Evolutionary conservation across 306 rosid species (phyloP).

Genomic region (Senna siamea): DNA sequence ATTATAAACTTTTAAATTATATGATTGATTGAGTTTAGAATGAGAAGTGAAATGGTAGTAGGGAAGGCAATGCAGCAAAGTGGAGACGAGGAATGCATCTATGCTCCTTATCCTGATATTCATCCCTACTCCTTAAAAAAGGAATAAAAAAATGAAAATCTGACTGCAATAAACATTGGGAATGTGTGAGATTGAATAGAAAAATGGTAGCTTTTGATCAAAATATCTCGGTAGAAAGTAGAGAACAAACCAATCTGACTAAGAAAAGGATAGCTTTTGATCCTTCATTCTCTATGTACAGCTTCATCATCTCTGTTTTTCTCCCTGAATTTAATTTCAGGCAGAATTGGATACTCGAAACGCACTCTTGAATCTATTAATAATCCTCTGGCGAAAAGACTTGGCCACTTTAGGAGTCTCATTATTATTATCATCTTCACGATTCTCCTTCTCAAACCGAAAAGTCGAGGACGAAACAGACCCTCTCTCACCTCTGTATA

Average conservation of each 20-base stretch:
- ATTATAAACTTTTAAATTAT: too few relatives aligned
- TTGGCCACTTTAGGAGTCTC: slow-evolving; percentile 33
- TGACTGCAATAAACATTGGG: background rate
- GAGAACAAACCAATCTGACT: background rate
- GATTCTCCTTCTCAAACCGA: slow-evolving; percentile 18
- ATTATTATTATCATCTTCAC: too few relatives aligned
- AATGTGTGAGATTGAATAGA: background rate
- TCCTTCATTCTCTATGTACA: background rate
- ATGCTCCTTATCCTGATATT: too few relatives aligned
- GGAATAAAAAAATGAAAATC: background rate
- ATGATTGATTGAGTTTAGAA: too few relatives aligned
- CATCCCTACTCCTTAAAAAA: too few relatives aligned
- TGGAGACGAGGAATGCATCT: too few relatives aligned
- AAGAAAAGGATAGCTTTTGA: too few relatives aligned
- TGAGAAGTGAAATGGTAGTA: too few relatives aligned
- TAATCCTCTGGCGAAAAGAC: slow-evolving; percentile 54
- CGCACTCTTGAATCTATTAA: slow-evolving; percentile 60
- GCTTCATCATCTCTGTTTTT: background rate
- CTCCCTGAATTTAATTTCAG: background rate
- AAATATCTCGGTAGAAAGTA: background rate
- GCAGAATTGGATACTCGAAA: slow-evolving; percentile 49
- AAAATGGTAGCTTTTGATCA: background rate
- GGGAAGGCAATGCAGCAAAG: too few relatives aligned
- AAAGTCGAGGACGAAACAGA: slow-evolving; percentile 60
- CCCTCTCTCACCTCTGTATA: slow-evolving; percentile 59